phyloP scores from a whole-genome alignment of 441 rosid genomes.

The Macaranga tanarius region DNA sequence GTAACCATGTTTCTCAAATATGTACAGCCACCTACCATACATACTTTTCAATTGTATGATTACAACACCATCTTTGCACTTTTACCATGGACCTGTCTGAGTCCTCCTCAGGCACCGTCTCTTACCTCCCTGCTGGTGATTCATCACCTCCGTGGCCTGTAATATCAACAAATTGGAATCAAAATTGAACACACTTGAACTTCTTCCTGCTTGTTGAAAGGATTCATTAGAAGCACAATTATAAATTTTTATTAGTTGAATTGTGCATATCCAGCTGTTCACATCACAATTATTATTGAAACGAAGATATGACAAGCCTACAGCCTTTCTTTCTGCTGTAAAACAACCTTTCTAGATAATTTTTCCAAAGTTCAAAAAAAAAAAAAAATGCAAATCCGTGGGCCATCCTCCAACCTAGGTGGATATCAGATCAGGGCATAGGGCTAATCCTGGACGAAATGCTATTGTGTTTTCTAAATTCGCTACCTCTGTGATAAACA shows the following conservation, averaged over 20 bases:
- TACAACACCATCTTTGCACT: conserved; percentile 13
- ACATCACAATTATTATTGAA: not conserved
- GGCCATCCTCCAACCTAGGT: not conserved
- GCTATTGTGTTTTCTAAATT: not conserved
- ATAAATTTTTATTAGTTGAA: not conserved
- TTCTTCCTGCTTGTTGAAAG: not conserved
- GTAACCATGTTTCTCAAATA: conserved; percentile 25
- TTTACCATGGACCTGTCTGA: conserved; percentile 89
- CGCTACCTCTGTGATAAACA: not conserved
- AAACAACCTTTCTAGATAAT: no score
- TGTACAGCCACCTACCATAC: conserved; percentile 41
- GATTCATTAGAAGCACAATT: not conserved
- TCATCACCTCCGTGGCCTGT: conserved; percentile 68
- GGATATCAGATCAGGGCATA: not conserved
- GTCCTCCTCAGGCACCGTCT: conserved; percentile 73
- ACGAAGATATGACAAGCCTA: not conserved
- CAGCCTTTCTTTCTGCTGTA: no score
- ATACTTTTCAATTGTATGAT: conserved; percentile 18
- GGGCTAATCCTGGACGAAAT: not conserved
- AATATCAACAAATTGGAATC: conserved; percentile 18
- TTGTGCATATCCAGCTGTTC: not conserved
- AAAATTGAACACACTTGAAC: conserved; percentile 3
- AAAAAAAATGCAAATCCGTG: no score
- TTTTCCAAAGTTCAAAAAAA: no score
- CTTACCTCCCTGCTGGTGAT: conserved; percentile 51